A percentile compares a stretch with the other conserved stretches of the same genome.
Evolutionary conservation across 139 green algal genomes (phyloP).

Genomic region (Chlorella sp.): DNA sequence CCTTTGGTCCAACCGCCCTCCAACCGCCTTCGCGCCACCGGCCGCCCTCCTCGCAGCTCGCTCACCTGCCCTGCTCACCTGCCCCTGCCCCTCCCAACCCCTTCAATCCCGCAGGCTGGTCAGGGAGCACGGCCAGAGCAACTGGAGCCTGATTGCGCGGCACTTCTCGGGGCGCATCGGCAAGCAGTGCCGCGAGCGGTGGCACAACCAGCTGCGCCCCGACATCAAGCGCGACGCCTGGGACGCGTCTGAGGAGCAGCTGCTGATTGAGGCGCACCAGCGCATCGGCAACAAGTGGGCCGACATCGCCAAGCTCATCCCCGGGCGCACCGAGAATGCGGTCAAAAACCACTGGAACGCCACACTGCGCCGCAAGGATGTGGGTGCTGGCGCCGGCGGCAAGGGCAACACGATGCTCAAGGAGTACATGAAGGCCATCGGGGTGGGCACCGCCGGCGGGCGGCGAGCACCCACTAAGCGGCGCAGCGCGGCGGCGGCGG

Average conservation of each 20-base stretch:
- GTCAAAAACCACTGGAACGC: slow-evolving; percentile 90
- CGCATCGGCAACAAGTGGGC: slow-evolving; percentile 66
- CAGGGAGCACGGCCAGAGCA: slow-evolving; percentile 66
- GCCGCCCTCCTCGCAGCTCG: not conserved
- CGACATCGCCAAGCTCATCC: slow-evolving; percentile 69
- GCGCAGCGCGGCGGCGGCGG: slow-evolving; percentile 2
- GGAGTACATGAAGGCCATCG: slow-evolving; percentile 33
- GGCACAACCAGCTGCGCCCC: slow-evolving; percentile 76
- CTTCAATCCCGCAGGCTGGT: slow-evolving; percentile 61
- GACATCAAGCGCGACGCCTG: slow-evolving; percentile 76
- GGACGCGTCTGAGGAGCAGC: slow-evolving; percentile 58
- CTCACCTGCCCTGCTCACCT: not conserved
- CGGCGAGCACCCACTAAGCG: not conserved
- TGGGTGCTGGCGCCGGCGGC: not conserved
- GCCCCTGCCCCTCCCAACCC: no score
- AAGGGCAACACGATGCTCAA: slow-evolving; percentile 41
- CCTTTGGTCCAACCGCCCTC: slow-evolving; percentile 1
- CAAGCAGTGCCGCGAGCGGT: slow-evolving; percentile 85
- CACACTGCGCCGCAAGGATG: slow-evolving; percentile 59
- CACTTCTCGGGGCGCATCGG: slow-evolving; percentile 72
- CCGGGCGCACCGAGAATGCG: slow-evolving; percentile 78
- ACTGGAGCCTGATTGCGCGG: slow-evolving; percentile 74
- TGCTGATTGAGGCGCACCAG: slow-evolving; percentile 57
- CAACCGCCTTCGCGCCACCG: not conserved
- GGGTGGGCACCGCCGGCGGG: not conserved